A percentile compares a stretch with the other conserved stretches of the same genome.
Evolutionary conservation across 768 basidiomycete genomes (phyloP).

Genomic region (Tricholoma matsutake): DNA sequence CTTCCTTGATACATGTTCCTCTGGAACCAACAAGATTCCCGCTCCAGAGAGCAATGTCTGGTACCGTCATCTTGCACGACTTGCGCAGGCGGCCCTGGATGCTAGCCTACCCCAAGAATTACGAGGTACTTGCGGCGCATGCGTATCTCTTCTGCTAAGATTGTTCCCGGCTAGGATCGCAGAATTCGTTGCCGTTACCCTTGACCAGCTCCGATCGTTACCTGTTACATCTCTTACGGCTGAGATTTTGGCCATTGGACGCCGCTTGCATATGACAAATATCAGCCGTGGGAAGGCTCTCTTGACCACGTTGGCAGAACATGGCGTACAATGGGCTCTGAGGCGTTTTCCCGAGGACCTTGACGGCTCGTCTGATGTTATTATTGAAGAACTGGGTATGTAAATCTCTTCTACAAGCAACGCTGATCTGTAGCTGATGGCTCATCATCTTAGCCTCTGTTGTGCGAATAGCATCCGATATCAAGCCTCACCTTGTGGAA

Average conservation of each 20-base stretch:
- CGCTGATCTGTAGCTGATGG: constrained; percentile 2
- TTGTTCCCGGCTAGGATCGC: constrained; percentile 20
- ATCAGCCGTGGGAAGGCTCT: constrained; percentile 21
- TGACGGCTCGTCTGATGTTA: constrained; percentile 13
- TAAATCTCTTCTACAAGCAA: constrained; percentile 12
- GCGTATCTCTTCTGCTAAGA: constrained; percentile 26
- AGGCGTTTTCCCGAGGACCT: constrained; percentile 38
- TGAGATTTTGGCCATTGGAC: constrained; percentile 32
- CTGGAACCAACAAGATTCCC: constrained; percentile 8
- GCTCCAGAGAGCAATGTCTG: constrained; percentile 24
- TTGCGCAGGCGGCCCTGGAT: constrained; percentile 17
- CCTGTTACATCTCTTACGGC: constrained; percentile 24
- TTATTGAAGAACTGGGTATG: constrained; percentile 39
- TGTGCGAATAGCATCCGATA: constrained; percentile 23
- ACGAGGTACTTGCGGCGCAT: constrained; percentile 20
- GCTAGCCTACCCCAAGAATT: constrained; percentile 10
- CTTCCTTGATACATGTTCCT: constrained; percentile 40
- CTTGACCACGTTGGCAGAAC: constrained; percentile 37
- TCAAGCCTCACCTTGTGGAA: constrained; percentile 65
- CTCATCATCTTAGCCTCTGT: constrained; percentile 26
- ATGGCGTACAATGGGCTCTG: constrained; percentile 53
- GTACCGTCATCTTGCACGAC: constrained; percentile 27
- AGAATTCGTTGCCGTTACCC: constrained; percentile 20
- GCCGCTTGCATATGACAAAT: constrained; percentile 17
- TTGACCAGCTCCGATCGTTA: constrained; percentile 23